Evolutionary conservation across 129 eudicot species (phyloP).

Genomic region (Escallonia rubra): DNA sequence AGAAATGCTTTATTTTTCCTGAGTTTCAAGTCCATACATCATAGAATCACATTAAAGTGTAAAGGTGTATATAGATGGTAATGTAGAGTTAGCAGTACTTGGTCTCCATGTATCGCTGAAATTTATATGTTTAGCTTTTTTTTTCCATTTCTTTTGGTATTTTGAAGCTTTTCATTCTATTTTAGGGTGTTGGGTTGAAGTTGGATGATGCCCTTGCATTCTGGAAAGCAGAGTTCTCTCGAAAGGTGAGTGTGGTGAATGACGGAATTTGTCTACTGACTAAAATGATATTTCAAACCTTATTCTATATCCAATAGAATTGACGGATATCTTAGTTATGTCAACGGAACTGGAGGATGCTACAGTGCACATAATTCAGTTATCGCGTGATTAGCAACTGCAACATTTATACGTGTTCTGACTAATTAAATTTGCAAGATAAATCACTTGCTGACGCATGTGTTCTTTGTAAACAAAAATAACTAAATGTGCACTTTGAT

Average conservation of each 20-base stretch:
- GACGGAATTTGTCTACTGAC: neutral
- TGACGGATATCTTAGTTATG: neutral
- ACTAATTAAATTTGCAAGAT: too few relatives aligned
- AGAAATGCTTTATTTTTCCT: neutral
- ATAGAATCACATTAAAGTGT: neutral
- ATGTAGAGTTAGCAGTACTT: neutral
- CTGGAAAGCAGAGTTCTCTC: slow-evolving; percentile 94
- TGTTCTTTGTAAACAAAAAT: too few relatives aligned
- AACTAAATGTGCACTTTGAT: too few relatives aligned
- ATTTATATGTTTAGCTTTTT: neutral
- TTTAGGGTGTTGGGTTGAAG: slow-evolving; percentile 92
- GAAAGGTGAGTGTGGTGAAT: slow-evolving; percentile 48
- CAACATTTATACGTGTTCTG: too few relatives aligned
- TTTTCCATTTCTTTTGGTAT: neutral
- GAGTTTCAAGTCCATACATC: neutral
- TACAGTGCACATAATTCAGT: too few relatives aligned
- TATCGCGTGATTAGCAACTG: too few relatives aligned
- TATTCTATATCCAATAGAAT: neutral
- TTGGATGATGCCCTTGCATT: slow-evolving; percentile 98
- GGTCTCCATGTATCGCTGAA: neutral
- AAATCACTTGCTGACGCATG: too few relatives aligned
- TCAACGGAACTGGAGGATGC: too few relatives aligned
- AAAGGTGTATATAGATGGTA: neutral
- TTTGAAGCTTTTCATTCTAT: slow-evolving; percentile 3
- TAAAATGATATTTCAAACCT: neutral